A percentile compares a stretch with the other conserved stretches of the same genome.
Conservation (phyloP, 2,329 filamentous ascomycete species). For the Dothistroma pini region DNA sequence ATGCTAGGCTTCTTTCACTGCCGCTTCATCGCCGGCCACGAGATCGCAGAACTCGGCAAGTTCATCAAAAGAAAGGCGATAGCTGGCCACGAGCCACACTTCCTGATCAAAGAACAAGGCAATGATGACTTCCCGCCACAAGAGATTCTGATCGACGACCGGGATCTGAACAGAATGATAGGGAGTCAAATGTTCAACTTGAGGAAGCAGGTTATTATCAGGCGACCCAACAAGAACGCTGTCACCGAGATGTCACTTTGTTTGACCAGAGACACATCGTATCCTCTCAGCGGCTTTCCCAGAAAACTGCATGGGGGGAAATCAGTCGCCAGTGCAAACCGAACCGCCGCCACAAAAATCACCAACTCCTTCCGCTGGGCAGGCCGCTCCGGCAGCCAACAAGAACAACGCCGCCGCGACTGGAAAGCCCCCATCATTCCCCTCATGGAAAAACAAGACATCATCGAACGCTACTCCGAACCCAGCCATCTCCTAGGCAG, state of each 20-base stretch:
- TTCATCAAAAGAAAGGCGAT: conserved; percentile 8
- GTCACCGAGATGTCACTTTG: conserved; percentile 4
- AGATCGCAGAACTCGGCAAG: conserved; percentile 13
- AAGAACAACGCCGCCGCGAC: background rate
- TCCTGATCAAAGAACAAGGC: conserved; percentile 12
- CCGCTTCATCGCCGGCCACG: conserved; percentile 12
- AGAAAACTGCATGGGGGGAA: conserved; percentile 1
- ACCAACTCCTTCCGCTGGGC: conserved; percentile 5
- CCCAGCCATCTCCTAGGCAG: background rate
- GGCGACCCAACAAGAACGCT: background rate
- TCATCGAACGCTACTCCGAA: conserved; percentile 4
- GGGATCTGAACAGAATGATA: background rate
- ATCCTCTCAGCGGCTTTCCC: conserved; percentile 2
- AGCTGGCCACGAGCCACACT: conserved; percentile 5
- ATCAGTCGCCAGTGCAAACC: background rate
- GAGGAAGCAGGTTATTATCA: background rate
- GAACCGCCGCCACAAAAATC: background rate
- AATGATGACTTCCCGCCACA: conserved; percentile 5
- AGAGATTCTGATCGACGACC: background rate
- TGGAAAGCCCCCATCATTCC: background rate
- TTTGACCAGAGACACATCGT: conserved; percentile 1
- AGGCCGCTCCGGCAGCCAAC: background rate
- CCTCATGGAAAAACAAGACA: background rate
- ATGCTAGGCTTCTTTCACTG: conserved; percentile 18
- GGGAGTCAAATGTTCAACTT: background rate